Percentiles rank a stretch among this genome's conserved stretches.
These are phyloP conservation scores for Astrothelium macrocarpum DNA, from an alignment of 495 filamentous ascomycete species.

Conservation along the genomic window DNA sequence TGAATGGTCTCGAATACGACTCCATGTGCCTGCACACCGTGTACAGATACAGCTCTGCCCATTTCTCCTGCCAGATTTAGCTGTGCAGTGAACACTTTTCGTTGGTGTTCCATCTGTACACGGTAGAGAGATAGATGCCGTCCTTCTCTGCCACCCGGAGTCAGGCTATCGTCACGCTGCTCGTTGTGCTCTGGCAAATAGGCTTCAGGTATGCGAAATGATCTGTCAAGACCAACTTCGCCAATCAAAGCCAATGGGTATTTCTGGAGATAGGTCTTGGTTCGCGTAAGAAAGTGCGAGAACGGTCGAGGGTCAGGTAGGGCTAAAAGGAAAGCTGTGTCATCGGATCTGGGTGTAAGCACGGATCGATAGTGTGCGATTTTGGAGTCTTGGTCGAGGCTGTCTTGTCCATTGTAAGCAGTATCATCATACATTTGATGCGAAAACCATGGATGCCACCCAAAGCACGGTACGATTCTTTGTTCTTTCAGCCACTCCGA, in stretches of 20 bases:
- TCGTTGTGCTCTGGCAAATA: slow-evolving; percentile 47
- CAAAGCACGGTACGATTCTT: slow-evolving; percentile 69
- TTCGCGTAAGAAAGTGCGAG: slow-evolving; percentile 54
- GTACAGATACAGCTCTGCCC: slow-evolving; percentile 70
- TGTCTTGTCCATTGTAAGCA: slow-evolving; percentile 33
- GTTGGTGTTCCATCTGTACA: slow-evolving; percentile 72
- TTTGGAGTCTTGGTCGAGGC: slow-evolving; percentile 38
- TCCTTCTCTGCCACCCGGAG: slow-evolving; percentile 77
- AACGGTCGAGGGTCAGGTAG: slow-evolving; percentile 66
- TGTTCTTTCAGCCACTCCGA: slow-evolving; percentile 15
- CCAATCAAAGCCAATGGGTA: slow-evolving; percentile 69
- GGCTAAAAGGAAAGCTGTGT: slow-evolving; percentile 50
- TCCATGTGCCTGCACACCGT: slow-evolving; percentile 88
- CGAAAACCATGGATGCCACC: slow-evolving; percentile 99
- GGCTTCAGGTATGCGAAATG: slow-evolving; percentile 67
- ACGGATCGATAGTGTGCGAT: slow-evolving; percentile 61
- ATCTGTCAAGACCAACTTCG: slow-evolving; percentile 79
- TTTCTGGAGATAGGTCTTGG: slow-evolving; percentile 48
- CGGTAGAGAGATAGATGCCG: slow-evolving; percentile 60
- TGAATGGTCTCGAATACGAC: slow-evolving; percentile 64
- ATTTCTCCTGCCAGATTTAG: slow-evolving; percentile 77
- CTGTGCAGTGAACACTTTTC: slow-evolving; percentile 64
- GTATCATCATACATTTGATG: slow-evolving; percentile 68
- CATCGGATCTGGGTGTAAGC: slow-evolving; percentile 50
- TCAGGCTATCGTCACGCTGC: slow-evolving; percentile 45